These are phyloP conservation scores for Trichoderma sp. DNA, from an alignment of 2,329 filamentous ascomycete genomes.

Conservation along the genomic window DNA sequence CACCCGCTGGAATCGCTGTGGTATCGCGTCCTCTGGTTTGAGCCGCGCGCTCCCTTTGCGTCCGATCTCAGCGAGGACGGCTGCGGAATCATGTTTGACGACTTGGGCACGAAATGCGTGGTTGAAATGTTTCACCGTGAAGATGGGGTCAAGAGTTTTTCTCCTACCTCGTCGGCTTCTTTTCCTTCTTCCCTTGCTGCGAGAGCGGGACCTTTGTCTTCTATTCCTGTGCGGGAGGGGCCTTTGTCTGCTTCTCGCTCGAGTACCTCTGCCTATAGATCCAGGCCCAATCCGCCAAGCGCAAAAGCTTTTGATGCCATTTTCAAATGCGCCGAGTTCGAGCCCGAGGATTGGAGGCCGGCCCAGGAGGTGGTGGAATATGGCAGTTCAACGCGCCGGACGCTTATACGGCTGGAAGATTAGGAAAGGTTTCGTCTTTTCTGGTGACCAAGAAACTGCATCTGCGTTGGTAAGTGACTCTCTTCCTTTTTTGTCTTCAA, in stretches of 20 bases:
- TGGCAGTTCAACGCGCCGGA: not conserved
- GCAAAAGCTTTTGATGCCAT: not conserved
- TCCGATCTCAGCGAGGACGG: not conserved
- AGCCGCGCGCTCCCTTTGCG: not conserved
- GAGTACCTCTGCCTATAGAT: not conserved
- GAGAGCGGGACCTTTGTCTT: not conserved
- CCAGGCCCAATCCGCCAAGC: not conserved
- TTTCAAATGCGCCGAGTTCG: not conserved
- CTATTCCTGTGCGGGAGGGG: not conserved
- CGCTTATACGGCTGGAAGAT: not conserved
- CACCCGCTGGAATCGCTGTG: slow-evolving; percentile 2
- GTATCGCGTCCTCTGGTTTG: slow-evolving; percentile 6
- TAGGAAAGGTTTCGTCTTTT: not conserved
- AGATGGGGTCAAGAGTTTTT: not conserved
- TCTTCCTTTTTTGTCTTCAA: not conserved
- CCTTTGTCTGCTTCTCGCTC: not conserved
- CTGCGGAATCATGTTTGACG: not conserved
- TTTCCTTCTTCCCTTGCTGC: not conserved
- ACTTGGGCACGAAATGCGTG: not conserved
- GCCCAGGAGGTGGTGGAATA: not conserved
- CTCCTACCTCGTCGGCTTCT: not conserved
- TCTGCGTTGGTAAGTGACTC: not conserved
- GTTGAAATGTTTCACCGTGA: slow-evolving; percentile 11
- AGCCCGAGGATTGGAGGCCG: not conserved
- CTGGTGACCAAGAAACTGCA: not conserved